Evolutionary conservation across 148 eudicot species (phyloP).

Genomic region (Rhododendron williamsianum): DNA sequence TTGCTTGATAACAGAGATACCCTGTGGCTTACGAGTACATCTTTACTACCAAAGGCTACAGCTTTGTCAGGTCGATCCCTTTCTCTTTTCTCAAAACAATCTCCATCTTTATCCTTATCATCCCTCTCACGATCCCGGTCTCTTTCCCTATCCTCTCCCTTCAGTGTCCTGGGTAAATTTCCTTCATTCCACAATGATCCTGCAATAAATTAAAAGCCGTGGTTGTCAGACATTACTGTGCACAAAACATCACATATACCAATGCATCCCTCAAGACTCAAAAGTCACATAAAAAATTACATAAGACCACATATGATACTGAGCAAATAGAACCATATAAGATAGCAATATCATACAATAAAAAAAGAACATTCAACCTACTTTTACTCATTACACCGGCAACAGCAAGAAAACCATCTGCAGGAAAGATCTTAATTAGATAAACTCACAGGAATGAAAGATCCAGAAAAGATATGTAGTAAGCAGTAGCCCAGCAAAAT

Average conservation of each 20-base stretch:
- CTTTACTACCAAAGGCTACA: slow-evolving; percentile 37
- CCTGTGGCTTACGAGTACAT: slow-evolving; percentile 50
- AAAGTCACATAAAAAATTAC: not conserved
- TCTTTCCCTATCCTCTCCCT: slow-evolving; percentile 40
- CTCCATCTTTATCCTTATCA: slow-evolving; percentile 11
- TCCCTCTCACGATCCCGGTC: slow-evolving; percentile 5
- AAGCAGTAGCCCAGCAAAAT: not conserved
- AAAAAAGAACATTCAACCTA: slow-evolving; percentile 14
- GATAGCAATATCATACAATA: not conserved
- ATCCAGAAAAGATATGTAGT: slow-evolving; percentile 1
- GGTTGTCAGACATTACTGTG: slow-evolving; percentile 3
- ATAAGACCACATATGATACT: not conserved
- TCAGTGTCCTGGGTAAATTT: slow-evolving; percentile 23
- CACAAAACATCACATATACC: not conserved
- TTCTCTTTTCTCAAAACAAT: slow-evolving; percentile 29
- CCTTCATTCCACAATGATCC: slow-evolving; percentile 32
- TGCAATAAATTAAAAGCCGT: slow-evolving; percentile 9
- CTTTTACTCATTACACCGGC: slow-evolving; percentile 29
- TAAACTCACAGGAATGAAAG: not conserved
- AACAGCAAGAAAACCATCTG: slow-evolving; percentile 41
- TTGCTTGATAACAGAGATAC: slow-evolving; percentile 34
- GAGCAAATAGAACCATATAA: not conserved
- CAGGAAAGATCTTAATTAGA: slow-evolving; percentile 12
- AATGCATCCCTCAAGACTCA: not conserved
- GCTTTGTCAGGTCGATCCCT: slow-evolving; percentile 55